Conservation (phyloP, 495 filamentous ascomycete genomes). For the Chaetomium tenue region DNA sequence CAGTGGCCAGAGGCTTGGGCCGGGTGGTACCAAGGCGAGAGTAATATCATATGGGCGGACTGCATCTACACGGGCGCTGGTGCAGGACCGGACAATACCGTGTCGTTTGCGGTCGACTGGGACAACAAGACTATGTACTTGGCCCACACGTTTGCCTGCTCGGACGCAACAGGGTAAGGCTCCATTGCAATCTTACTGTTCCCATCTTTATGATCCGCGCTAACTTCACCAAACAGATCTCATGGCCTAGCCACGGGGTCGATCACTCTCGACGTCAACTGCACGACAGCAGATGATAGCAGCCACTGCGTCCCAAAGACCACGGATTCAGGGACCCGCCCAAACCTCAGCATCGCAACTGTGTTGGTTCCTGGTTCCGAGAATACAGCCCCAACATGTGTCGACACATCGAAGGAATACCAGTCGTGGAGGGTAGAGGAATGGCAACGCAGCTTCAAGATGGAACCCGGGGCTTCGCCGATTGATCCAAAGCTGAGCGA, state of each 20-base stretch:
- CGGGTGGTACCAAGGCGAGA: conserved; percentile 37
- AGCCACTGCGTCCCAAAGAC: conserved; percentile 32
- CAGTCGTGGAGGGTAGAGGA: conserved; percentile 42
- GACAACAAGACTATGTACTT: conserved; percentile 39
- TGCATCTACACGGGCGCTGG: conserved; percentile 46
- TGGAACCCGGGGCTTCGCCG: conserved; percentile 29
- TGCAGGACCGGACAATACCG: conserved; percentile 34
- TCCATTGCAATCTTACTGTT: not conserved
- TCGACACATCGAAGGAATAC: conserved; percentile 29
- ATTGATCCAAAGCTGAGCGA: conserved; percentile 1
- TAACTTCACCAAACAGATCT: conserved; percentile 28
- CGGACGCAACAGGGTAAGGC: conserved; percentile 38
- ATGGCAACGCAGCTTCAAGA: conserved; percentile 36
- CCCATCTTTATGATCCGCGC: not conserved
- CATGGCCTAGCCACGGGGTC: conserved; percentile 38
- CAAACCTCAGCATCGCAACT: conserved; percentile 29
- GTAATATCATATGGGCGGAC: conserved; percentile 42
- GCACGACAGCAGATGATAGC: conserved; percentile 28
- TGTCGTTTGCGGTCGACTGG: conserved; percentile 42
- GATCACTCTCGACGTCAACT: conserved; percentile 35
- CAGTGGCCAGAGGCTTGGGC: conserved; percentile 43
- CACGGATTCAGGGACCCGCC: conserved; percentile 17
- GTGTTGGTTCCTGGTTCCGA: conserved; percentile 17
- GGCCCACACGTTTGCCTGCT: conserved; percentile 42
- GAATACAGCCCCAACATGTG: conserved; percentile 27